These are phyloP conservation scores for Aspergillus candidus DNA, from an alignment of 2,329 filamentous ascomycete species.

Conservation along the genomic window DNA sequence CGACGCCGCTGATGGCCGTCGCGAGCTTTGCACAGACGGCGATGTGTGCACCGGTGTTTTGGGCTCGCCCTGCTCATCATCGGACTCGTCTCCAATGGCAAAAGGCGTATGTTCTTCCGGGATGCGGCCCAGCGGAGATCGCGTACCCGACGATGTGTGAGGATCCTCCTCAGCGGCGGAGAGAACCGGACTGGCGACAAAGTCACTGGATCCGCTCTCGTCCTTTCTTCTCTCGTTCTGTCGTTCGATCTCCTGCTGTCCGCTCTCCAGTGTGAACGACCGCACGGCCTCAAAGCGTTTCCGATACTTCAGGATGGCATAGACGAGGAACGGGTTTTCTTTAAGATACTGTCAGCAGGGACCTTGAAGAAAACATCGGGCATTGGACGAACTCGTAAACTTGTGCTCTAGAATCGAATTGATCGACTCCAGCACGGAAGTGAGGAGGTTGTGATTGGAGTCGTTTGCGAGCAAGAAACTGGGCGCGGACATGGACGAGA, in stretches of 20 bases:
- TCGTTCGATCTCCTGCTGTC: slow-evolving; percentile 82
- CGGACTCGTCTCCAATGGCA: slow-evolving; percentile 70
- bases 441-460: slow-evolving; percentile 74
- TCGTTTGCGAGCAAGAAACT: slow-evolving; percentile 91
- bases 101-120: slow-evolving; percentile 77
- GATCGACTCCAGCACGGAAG: slow-evolving; percentile 78
- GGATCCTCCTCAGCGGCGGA: slow-evolving; percentile 38
- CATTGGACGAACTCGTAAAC: slow-evolving; percentile 55
- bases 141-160: slow-evolving; percentile 44
- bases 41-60: slow-evolving; percentile 56
- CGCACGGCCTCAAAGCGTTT: slow-evolving; percentile 80
- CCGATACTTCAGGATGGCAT: slow-evolving; percentile 69
- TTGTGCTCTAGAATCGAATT: slow-evolving; percentile 88
- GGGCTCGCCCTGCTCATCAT: slow-evolving; percentile 54
- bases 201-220: slow-evolving; percentile 34
- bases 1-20: slow-evolving; percentile 63
- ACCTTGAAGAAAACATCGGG: not conserved
- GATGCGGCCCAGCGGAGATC: slow-evolving; percentile 59
- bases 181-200: slow-evolving; percentile 28
- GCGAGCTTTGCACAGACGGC: slow-evolving; percentile 50
- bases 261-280: slow-evolving; percentile 84
- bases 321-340: slow-evolving; percentile 78
- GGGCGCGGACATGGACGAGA: slow-evolving; percentile 86
- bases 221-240: slow-evolving; percentile 67
- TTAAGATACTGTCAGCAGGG: slow-evolving; percentile 18